Percentiles rank a stretch among this genome's conserved stretches.
Evolutionary conservation across 75 land plant genomes (phyloP).

Genomic region (Selaginella tamariscina): DNA sequence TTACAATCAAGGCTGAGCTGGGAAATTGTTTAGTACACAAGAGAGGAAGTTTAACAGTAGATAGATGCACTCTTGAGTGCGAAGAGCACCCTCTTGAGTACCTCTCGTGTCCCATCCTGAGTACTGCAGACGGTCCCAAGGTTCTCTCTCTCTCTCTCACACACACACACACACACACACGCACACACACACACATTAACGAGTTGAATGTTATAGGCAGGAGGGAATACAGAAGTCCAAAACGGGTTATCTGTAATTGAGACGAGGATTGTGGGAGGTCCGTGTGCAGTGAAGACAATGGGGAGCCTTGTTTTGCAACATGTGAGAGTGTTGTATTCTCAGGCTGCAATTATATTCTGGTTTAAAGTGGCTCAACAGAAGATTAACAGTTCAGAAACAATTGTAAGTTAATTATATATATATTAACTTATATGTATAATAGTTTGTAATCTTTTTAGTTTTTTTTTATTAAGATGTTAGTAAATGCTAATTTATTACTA

Average conservation of each 20-base stretch:
- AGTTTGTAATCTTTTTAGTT: too few relatives aligned
- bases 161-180: background rate
- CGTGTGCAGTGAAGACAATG: slow-evolving; percentile 57
- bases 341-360: slow-evolving; percentile 83
- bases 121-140: slow-evolving; percentile 40
- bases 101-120: slow-evolving; percentile 70
- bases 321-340: slow-evolving; percentile 73
- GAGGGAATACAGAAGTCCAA: slow-evolving; percentile 18
- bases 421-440: too few relatives aligned
- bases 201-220: too few relatives aligned
- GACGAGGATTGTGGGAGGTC: slow-evolving; percentile 92
- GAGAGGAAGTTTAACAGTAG: slow-evolving; percentile 68
- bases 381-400: too few relatives aligned
- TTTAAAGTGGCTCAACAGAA: slow-evolving; percentile 45
- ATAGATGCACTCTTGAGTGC: slow-evolving; percentile 75
- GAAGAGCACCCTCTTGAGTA: slow-evolving; percentile 80
- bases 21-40: slow-evolving; percentile 92
- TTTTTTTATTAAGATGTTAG: too few relatives aligned
- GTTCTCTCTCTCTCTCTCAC: slow-evolving; percentile 14
- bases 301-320: slow-evolving; percentile 64
- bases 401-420: too few relatives aligned
- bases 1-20: slow-evolving; percentile 82
- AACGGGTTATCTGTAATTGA: slow-evolving; percentile 54
- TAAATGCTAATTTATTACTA: too few relatives aligned
- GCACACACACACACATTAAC: too few relatives aligned